Evolutionary conservation across 208 protist genomes (phyloP).

Genomic region (Trypanosoma mega): DNA sequence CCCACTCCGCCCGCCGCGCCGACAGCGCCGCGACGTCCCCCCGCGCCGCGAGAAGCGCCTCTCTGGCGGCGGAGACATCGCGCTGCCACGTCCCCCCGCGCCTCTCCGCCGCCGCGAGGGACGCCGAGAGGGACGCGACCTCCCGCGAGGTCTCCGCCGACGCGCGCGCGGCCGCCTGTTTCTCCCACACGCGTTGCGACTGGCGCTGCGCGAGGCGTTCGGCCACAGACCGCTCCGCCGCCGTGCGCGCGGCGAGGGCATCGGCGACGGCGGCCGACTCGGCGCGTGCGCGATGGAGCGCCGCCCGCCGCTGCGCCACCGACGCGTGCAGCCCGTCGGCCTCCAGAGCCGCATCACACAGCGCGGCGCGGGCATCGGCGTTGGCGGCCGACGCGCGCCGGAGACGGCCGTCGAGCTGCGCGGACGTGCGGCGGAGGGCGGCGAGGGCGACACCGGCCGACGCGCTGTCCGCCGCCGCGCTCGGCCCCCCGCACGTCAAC

Average conservation of each 20-base stretch:
- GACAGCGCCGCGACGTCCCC: conserved; percentile 38
- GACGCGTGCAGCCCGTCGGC: conserved; percentile 30
- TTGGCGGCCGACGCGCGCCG: too few species aligned
- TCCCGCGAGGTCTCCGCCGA: conserved; percentile 36
- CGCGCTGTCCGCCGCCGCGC: conserved; percentile 24
- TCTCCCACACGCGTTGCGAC: too few species aligned
- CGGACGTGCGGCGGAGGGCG: conserved; percentile 29
- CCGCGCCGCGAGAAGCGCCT: conserved; percentile 37
- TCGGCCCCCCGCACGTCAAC: conserved; percentile 12
- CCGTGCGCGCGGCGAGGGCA: conserved; percentile 29
- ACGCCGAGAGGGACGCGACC: too few species aligned
- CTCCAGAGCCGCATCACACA: conserved; percentile 33
- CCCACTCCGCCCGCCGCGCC: conserved; percentile 11
- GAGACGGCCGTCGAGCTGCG: conserved; percentile 33
- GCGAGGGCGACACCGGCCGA: too few species aligned
- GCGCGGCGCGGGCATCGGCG: too few species aligned
- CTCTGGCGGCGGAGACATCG: too few species aligned
- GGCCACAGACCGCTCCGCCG: too few species aligned
- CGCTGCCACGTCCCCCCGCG: too few species aligned
- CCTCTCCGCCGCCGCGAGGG: too few species aligned
- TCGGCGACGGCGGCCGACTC: conserved; percentile 34
- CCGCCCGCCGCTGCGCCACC: conserved; percentile 15
- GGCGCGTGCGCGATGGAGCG: conserved; percentile 25
- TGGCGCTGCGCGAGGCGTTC: too few species aligned
- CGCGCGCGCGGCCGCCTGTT: conserved; percentile 15